phyloP scores from a whole-genome alignment of 129 eudicot species.

The Helianthus tuberosus region DNA sequence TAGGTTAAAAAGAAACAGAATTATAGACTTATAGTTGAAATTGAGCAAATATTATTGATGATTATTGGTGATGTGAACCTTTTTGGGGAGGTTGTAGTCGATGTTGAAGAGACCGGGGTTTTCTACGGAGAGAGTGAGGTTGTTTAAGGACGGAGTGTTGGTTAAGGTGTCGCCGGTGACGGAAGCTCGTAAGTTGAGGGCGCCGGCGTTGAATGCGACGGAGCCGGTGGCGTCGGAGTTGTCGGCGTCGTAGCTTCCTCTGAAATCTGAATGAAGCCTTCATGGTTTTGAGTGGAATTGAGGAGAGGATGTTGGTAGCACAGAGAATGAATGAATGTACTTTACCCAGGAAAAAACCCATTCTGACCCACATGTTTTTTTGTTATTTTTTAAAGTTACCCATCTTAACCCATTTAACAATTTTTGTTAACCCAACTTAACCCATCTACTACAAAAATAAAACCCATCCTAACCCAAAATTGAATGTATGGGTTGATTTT shows the following conservation, averaged over 20 bases:
- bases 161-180: slow-evolving; percentile 46
- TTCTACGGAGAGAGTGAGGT: slow-evolving; percentile 50
- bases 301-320: slow-evolving; percentile 14
- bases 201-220: slow-evolving; percentile 50
- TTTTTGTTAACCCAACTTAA: no score
- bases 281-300: slow-evolving; percentile 42
- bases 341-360: no score
- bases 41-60: not conserved
- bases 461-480: no score
- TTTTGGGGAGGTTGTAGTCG: slow-evolving; percentile 55
- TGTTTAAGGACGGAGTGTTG: slow-evolving; percentile 44
- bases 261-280: slow-evolving; percentile 51
- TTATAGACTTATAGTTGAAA: not conserved
- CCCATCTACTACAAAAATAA: no score
- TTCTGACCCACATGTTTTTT: no score
- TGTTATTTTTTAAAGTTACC: no score
- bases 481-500: no score
- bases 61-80: slow-evolving; percentile 31
- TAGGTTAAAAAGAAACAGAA: not conserved
- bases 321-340: not conserved
- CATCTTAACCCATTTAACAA: no score
- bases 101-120: slow-evolving; percentile 57
- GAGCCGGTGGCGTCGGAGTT: slow-evolving; percentile 48
- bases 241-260: slow-evolving; percentile 47
- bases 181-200: slow-evolving; percentile 53